These are phyloP conservation scores for Triglochin maritima DNA, from an alignment of 106 monocot species.

Conservation along the genomic window DNA sequence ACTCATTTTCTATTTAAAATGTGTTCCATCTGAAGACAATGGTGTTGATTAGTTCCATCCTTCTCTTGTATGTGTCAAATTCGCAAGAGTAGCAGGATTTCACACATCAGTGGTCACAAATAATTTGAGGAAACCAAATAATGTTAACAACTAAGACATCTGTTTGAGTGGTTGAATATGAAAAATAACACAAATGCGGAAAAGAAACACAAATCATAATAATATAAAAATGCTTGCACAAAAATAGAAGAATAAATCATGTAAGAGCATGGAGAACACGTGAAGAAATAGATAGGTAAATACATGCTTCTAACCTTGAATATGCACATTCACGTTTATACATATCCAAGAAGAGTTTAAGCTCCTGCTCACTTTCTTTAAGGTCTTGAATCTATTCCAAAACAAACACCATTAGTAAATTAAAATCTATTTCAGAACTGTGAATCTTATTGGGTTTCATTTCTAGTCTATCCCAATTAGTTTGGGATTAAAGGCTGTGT, in stretches of 20 bases:
- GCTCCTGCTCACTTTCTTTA: conserved; percentile 9
- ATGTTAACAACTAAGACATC: no score
- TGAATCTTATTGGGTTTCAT: neutral
- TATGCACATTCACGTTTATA: conserved; percentile 19
- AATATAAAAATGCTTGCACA: no score
- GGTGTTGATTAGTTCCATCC: no score
- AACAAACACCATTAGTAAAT: neutral
- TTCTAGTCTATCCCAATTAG: no score
- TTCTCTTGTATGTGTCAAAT: no score
- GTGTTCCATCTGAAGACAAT: no score
- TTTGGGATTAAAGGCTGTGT: neutral
- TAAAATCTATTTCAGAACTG: neutral
- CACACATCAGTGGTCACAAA: no score
- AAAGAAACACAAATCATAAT: no score
- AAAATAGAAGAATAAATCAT: no score
- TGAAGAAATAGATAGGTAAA: neutral
- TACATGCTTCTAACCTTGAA: conserved; percentile 8
- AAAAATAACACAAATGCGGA: neutral
- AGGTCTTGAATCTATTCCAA: conserved; percentile 49
- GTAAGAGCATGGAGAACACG: neutral
- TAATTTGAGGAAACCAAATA: no score
- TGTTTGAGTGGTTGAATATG: neutral
- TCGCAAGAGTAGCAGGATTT: no score
- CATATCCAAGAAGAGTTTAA: conserved; percentile 20
- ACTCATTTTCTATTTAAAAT: no score